phyloP scores from a whole-genome alignment of 2,329 filamentous ascomycete species.

The Stachybotrys chartarum region DNA sequence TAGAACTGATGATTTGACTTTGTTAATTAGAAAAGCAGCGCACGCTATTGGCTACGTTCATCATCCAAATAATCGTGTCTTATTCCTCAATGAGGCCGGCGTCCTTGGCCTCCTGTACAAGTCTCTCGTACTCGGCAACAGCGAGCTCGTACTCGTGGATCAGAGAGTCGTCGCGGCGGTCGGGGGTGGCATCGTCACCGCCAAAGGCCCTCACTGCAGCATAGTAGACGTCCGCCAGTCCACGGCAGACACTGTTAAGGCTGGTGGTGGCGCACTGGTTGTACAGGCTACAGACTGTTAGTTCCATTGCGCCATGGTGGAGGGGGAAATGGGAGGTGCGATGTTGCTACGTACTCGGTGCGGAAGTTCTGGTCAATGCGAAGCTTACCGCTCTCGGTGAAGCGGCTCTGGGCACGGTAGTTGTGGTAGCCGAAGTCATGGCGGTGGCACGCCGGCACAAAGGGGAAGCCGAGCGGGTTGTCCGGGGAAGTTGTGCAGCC shows the following conservation, averaged over 20 bases:
- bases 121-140: constrained; percentile 18
- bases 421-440: constrained; percentile 53
- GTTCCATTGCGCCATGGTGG: neutral
- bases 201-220: constrained; percentile 23
- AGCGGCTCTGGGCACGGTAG: constrained; percentile 40
- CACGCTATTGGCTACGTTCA: neutral
- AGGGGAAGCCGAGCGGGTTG: constrained; percentile 36
- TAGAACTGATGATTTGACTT: no score
- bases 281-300: constrained; percentile 13
- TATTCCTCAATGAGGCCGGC: constrained; percentile 1
- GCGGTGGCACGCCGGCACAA: constrained; percentile 38
- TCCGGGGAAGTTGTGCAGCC: constrained; percentile 34
- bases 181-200: constrained; percentile 14
- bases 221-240: constrained; percentile 24
- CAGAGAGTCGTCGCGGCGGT: constrained; percentile 11
- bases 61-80: neutral
- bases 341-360: constrained; percentile 22
- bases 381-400: constrained; percentile 32
- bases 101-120: constrained; percentile 18
- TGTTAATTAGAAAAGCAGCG: no score
- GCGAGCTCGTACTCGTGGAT: constrained; percentile 19
- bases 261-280: constrained; percentile 17
- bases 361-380: constrained; percentile 44
- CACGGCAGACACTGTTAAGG: constrained; percentile 13
- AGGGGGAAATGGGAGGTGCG: neutral